These are phyloP conservation scores for Lactarius vividus DNA, from an alignment of 768 basidiomycete species.

Conservation along the genomic window DNA sequence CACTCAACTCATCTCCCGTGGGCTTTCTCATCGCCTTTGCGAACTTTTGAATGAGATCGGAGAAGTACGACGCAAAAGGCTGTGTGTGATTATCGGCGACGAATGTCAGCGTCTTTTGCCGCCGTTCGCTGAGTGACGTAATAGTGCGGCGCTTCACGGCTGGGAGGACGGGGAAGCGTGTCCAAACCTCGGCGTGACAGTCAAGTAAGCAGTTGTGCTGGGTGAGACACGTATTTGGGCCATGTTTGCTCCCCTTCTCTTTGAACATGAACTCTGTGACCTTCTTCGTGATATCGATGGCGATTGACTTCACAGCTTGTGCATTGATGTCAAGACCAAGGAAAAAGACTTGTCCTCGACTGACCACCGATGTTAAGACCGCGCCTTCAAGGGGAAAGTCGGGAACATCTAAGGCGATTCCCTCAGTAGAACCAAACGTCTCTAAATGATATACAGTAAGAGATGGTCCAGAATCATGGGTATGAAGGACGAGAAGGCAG, in stretches of 20 bases:
- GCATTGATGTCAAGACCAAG: constrained; percentile 39
- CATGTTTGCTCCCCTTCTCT: constrained; percentile 37
- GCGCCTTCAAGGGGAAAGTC: constrained; percentile 29
- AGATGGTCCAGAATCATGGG: background rate
- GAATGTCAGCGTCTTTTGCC: constrained; percentile 41
- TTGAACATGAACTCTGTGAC: constrained; percentile 56
- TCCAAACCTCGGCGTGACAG: constrained; percentile 19
- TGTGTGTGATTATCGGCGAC: constrained; percentile 40
- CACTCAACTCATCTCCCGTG: constrained; percentile 42
- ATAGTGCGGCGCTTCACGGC: constrained; percentile 21
- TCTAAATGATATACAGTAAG: constrained; percentile 52
- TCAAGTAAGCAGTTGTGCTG: constrained; percentile 39
- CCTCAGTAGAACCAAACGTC: constrained; percentile 52
- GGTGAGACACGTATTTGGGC: constrained; percentile 27
- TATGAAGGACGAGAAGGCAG: constrained; percentile 43
- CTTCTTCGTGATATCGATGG: constrained; percentile 52
- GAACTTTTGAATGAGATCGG: constrained; percentile 44
- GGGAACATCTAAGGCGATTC: constrained; percentile 40
- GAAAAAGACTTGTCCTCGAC: constrained; percentile 43
- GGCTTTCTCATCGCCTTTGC: constrained; percentile 53
- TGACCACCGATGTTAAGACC: constrained; percentile 46
- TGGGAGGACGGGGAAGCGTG: constrained; percentile 17
- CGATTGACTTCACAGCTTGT: constrained; percentile 42
- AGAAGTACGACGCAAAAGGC: constrained; percentile 44
- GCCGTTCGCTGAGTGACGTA: constrained; percentile 30